Conservation (phyloP, 2,329 filamentous ascomycete genomes). For the Colletotrichum sp. region DNA sequence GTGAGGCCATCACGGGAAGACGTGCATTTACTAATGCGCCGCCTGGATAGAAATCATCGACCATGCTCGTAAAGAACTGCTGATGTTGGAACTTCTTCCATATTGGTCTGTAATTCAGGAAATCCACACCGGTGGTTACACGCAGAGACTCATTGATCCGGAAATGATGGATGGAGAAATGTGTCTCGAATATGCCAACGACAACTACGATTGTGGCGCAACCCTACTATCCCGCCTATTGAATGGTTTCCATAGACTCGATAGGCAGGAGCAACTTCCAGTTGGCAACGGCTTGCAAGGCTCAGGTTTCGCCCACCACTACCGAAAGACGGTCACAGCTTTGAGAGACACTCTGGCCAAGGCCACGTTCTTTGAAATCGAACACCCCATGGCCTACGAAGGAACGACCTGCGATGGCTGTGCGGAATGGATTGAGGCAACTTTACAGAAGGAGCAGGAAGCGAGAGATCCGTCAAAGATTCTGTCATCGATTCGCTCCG, state of each 20-base stretch:
- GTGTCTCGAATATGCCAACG: not conserved
- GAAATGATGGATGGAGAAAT: not conserved
- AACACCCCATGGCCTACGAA: not conserved
- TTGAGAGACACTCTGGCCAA: not conserved
- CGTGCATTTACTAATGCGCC: fast-evolving
- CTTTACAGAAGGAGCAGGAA: not conserved
- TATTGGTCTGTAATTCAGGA: not conserved
- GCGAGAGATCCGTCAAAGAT: not conserved
- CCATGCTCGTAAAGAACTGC: not conserved
- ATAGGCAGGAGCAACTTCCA: not conserved
- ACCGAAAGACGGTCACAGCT: not conserved
- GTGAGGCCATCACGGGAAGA: not conserved
- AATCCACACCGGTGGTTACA: not conserved
- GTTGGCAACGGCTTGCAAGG: not conserved
- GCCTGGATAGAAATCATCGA: not conserved
- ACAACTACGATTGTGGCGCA: not conserved
- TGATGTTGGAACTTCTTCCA: not conserved
- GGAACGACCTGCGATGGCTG: not conserved
- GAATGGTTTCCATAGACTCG: not conserved
- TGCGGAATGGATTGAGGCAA: not conserved
- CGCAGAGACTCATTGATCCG: not conserved
- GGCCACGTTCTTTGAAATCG: not conserved
- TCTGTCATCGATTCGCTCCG: not conserved
- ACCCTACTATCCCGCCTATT: not conserved
- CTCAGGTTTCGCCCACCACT: not conserved